Conservation (phyloP, 164 flowering plant genomes). For the Aristolochia californica region DNA sequence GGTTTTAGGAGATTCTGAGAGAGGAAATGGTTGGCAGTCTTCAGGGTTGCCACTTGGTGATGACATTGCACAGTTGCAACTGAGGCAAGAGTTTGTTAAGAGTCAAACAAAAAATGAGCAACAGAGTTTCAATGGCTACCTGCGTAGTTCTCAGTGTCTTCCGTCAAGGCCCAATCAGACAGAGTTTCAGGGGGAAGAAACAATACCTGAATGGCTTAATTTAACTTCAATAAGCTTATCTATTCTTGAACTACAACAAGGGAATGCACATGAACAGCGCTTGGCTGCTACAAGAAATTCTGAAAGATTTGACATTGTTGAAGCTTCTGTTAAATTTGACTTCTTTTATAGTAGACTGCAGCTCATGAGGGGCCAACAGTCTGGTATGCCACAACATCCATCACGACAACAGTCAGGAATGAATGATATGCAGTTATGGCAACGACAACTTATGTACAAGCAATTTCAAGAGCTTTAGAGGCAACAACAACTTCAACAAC, state of each 20-base stretch:
- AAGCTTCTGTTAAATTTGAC: constrained; percentile 21
- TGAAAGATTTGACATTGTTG: constrained; percentile 19
- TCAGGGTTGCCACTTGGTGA: constrained; percentile 23
- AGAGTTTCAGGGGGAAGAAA: constrained; percentile 30
- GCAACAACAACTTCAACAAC: constrained; percentile 51
- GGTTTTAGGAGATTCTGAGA: constrained; percentile 29
- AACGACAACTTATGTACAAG: constrained; percentile 52
- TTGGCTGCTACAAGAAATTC: not conserved
- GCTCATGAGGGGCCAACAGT: constrained; percentile 24
- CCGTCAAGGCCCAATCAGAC: constrained; percentile 31
- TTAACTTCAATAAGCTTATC: constrained; percentile 28
- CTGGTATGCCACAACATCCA: constrained; percentile 30
- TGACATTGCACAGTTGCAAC: constrained; percentile 21
- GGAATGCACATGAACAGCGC: constrained; percentile 19
- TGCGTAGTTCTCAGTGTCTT: constrained; percentile 26
- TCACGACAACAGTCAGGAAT: constrained; percentile 37
- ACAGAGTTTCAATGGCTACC: constrained; percentile 32
- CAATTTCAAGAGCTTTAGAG: constrained; percentile 63
- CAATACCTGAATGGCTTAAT: constrained; percentile 27
- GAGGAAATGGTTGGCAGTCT: constrained; percentile 24
- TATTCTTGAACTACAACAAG: constrained; percentile 29
- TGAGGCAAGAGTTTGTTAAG: constrained; percentile 28
- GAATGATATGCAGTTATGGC: constrained; percentile 45
- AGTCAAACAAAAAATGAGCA: constrained; percentile 27
- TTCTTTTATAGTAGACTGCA: constrained; percentile 22